Evolutionary conservation across 2,329 filamentous ascomycete genomes (phyloP), one percentile per base, ranked within the genome.

Genomic region (Didymella sp.): DNA sequence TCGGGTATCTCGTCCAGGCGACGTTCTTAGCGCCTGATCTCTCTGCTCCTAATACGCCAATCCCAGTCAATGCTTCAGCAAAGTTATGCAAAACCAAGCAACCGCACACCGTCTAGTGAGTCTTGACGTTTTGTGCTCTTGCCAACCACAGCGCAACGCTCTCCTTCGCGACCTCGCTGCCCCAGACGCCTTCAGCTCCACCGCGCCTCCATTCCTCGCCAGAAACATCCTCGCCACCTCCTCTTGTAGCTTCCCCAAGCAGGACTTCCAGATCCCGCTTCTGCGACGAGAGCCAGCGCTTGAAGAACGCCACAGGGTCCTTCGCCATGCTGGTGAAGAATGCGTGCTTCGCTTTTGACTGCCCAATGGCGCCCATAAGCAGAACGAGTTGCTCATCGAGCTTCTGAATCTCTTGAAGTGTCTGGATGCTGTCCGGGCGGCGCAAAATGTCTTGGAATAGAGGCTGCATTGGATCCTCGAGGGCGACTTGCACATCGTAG

Each of bases 221-320:
- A 38, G 79, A 80, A 3, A 80, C 82, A 51, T 80, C 79, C 54
- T 81, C 80, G 28, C 78, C 78, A 13, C 76, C 78, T 33, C 81
- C 81, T 51, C 87, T 83, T 48, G 86, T 85, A 1, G 88, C 87
- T 77, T 97, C 93, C 56, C 92, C 94, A 60, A 95, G 84, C 44
- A 97, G 89, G 6, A 95, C 87, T 71, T 96, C 92, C 31, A 97
- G 81, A 74, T 98, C 94, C 45, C 93, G 84, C 78, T 92, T 92
- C 80, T 99, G 95, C 15, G 89, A 94, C 69, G 88, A 92, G 49
- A 96, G 82, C 95, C 95, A 99, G 70, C 90, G 87, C 62, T 86
- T 87, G 58, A 97, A 83, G 69, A 98, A 98, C 12, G 84, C 86
- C 15, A 90, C 89, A 0, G 95, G 95, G 66, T 97, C 92, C 62